Evolutionary conservation across 768 basidiomycete species (phyloP).

Genomic region (Coprinopsis sp.): DNA sequence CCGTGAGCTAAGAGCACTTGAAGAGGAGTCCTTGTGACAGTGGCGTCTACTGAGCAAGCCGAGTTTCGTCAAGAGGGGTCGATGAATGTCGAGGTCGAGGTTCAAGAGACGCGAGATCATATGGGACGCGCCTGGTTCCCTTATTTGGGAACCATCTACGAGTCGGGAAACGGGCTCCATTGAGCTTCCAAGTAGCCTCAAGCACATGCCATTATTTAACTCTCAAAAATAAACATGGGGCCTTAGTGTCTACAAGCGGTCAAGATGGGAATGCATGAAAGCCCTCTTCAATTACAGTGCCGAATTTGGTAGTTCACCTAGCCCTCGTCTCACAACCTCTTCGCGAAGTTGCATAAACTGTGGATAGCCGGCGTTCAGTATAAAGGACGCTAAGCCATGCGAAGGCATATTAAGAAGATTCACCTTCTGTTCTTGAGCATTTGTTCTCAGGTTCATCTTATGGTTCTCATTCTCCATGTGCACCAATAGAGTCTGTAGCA

Average conservation of each 20-base stretch:
- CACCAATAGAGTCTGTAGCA: conserved; percentile 57
- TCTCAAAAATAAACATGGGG: too few relatives aligned
- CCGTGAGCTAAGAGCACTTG: not conserved
- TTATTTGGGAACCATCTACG: too few relatives aligned
- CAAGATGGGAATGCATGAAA: not conserved
- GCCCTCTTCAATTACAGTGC: too few relatives aligned
- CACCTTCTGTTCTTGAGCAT: conserved; percentile 55
- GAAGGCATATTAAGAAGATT: conserved; percentile 9
- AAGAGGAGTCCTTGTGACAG: conserved; percentile 11
- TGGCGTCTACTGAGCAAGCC: conserved; percentile 14
- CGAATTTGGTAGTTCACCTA: too few relatives aligned
- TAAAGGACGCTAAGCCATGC: not conserved
- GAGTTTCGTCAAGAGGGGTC: not conserved
- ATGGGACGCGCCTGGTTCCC: too few relatives aligned
- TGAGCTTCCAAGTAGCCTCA: too few relatives aligned
- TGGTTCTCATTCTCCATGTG: conserved; percentile 60
- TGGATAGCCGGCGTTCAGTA: not conserved
- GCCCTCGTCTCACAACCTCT: conserved; percentile 15
- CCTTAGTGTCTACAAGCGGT: not conserved
- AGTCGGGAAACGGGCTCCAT: too few relatives aligned
- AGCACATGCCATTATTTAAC: too few relatives aligned
- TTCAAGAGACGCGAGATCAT: too few relatives aligned
- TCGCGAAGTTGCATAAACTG: conserved; percentile 26
- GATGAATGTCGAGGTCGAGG: too few relatives aligned
- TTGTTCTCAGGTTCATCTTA: conserved; percentile 44